Evolutionary conservation across 495 filamentous ascomycete species (phyloP), one percentile per base, ranked within the genome.

Genomic region (Penicillium steckii): DNA sequence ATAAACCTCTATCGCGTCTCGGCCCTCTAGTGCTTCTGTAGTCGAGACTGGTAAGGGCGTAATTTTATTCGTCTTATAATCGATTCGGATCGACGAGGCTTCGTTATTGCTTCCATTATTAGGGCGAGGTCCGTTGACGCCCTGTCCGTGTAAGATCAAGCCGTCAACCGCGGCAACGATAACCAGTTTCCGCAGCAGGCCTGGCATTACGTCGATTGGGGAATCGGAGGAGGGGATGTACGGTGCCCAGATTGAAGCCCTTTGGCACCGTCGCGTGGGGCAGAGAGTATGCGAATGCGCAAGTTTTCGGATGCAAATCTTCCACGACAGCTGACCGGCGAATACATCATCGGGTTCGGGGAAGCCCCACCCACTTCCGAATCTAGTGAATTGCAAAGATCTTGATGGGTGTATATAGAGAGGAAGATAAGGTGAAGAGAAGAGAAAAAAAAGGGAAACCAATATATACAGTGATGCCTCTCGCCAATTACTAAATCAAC

Each of bases 131-230:
- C 77, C 79, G 48, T 70, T 68, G 51, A 51, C 48, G 45, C 69
- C 79, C 63, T 66, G 72, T 69, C 89, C 89, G 57, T 94, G 87
- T 27, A 97, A 76, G 53, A 96, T 76, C 19, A 97, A 78, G 26
- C 94, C 94, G 61, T 97, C 93, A 42, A 87, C 82, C 10, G 90
- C 84, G 41, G 92, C 92, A 70, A 87, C 85, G 54, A 96, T 80
- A 45, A 90, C 61, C 41, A 96, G 67, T 65, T 91, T 96, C 54
- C 89, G 85, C 57, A 85, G 81, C 48, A 95, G 69, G 60, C 81
- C 77, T 54, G 90, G 84, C 88, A 94, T 94, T 44, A 50, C 51
- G 50, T 25, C 10, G 18, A 17, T 9, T 21, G 30, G 35, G 22
- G 22, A 6, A 29, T 40, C 13, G 12, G 43, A 29, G 17, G 44